Percentiles rank a stretch among this genome's conserved stretches.
Evolutionary conservation across 176 grass and related monocot genomes (phyloP).

Genomic region (Coix lacrymajobi): DNA sequence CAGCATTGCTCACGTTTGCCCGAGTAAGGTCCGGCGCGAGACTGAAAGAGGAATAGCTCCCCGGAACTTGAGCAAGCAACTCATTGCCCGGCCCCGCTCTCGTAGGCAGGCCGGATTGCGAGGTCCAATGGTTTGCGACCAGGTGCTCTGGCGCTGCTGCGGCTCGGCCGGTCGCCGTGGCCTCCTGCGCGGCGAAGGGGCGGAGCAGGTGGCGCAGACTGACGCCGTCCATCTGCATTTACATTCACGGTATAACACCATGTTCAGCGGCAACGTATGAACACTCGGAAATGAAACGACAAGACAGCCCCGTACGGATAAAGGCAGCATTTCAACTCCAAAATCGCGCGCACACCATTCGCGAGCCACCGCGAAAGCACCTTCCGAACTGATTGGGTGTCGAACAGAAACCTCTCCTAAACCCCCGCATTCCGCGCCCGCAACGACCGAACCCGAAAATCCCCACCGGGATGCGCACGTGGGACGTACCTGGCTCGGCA

Average conservation of each 20-base stretch:
- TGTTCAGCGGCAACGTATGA: neutral
- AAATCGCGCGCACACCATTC: neutral
- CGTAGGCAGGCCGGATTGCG: slow-evolving; percentile 13
- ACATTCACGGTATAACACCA: neutral
- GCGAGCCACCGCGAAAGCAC: neutral
- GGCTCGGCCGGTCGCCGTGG: neutral
- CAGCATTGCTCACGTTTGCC: slow-evolving; percentile 26
- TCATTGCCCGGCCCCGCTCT: slow-evolving; percentile 31
- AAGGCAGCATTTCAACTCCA: neutral
- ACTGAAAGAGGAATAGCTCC: slow-evolving; percentile 18
- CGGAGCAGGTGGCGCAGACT: slow-evolving; percentile 35
- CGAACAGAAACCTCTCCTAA: neutral
- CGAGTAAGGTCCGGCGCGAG: slow-evolving; percentile 30
- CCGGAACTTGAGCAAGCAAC: slow-evolving; percentile 41
- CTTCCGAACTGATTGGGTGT: neutral
- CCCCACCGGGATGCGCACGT: neutral
- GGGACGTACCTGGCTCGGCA: slow-evolving; percentile 19
- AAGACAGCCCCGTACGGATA: neutral
- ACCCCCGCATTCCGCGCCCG: too few relatives aligned
- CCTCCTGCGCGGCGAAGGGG: slow-evolving; percentile 34
- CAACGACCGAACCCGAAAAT: neutral
- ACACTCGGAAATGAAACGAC: neutral
- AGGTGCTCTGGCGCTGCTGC: slow-evolving; percentile 26
- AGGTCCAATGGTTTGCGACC: neutral
- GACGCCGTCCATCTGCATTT: slow-evolving; percentile 38